Base-by-base conservation (phyloP, 2,329 filamentous ascomycete species). In the Orbilia javanica region DNA sequence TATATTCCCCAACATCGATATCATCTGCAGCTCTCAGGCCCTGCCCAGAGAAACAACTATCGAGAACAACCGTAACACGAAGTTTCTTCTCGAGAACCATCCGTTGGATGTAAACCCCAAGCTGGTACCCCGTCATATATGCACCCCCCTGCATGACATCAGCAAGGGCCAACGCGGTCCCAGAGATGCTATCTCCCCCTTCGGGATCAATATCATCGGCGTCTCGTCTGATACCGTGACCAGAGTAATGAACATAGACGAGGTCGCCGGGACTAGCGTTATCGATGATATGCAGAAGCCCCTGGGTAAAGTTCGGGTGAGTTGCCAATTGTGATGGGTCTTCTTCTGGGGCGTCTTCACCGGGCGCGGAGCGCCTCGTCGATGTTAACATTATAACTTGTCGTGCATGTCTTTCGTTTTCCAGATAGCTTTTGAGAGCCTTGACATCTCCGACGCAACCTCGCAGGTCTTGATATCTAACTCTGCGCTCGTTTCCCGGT, bases 21-120 rank as follows among this genome's bases (percentile, higher is more conserved):
- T n/a, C n/a, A n/a, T 13, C 31, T 2, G 62, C 25, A 7, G 22
- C 34, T 6, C 72, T 22, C 15, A 73, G 15, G 6, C 69, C 69
- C 4, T 36, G 60, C 1, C 69, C 69, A 8, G 69, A 73, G 18
- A 73, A 73, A 36, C 69, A 73, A n/a, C 69, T 73, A n/a, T 73
- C 69, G 15, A 73, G 44, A 13, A 73, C 50, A 5, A 73, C 55
- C 5, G 60, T 66, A 0, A 66, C 36, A 27, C 69, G 52, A 2
- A 73, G 27, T 15, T 64, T 8, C 20, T 66, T 73, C 4, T 46
- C 13, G 4, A 63, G 7, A 22, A 73, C 69, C 69, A 73, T 73
- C 5, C 36, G 29, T 29, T 66, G 50, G 22, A 66, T 57, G 6
- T 53, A 55, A 5, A 34, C 42, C 5, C 69, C 69, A 4, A 73